Evolutionary conservation across 2,329 filamentous ascomycete genomes (phyloP), one percentile per base, ranked within the genome.

Genomic region (Stachybotrys chlorohalonatus): DNA sequence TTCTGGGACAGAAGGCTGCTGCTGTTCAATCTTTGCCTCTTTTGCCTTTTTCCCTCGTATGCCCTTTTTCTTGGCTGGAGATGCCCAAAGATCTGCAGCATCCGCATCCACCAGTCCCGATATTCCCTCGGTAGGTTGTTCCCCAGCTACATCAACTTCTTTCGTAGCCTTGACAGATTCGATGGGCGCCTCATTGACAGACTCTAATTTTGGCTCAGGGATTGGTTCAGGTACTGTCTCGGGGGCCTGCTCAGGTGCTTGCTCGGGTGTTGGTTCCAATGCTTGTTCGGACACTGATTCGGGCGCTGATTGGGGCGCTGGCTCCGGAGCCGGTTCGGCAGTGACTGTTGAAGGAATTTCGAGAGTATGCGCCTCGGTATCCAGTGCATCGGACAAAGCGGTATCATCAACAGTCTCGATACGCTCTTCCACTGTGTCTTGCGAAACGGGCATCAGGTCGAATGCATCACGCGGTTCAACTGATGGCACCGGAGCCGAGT

Each of bases 1-100:
- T 24, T 24, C 24, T 24, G 36, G 36, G 8, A 42, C 9, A 42
- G 9, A 42, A 42, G 36, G 13, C 36, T 42, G 36, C 36, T 42
- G 36, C 36, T 42, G 36, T 42, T 42, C 36, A 13, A 9, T 42
- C 36, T 42, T 5, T 42, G 36, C 36, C 2, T 13, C 36, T 9
- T 42, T 42, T 9, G 9, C 36, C 47, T 49, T 55, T 51, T 42
- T 60, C 31, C 5, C 36, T 17, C 60, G 60, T 49, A 59, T 70
- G 62, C 65, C 68, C 65, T 70, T 73, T 65, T 66, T 71, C 64
- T 55, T 63, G 55, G 51, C 30, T 45, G 57, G 55, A 13, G 57
- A 30, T 11, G 53, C 54, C 58, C 59, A 60, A 16, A 57, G 53
- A n/a, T 62, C 59, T n/a, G 58, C 59, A 11, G 54, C 36, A 42